A percentile compares a stretch with the other conserved stretches of the same genome.
Evolutionary conservation across 306 rosid species (phyloP).

Genomic region (Mimosa pudica): DNA sequence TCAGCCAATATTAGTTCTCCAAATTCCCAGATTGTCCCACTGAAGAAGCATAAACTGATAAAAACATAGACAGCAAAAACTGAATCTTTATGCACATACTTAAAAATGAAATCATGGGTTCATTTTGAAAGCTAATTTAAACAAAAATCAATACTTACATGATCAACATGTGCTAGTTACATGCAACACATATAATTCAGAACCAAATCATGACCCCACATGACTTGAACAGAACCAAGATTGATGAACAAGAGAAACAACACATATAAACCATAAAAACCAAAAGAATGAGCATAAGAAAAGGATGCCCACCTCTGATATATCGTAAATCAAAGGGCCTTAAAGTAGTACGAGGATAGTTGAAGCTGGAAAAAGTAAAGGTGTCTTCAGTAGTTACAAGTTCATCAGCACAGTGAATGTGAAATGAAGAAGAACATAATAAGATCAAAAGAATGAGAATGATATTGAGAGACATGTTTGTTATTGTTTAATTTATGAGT

Average conservation of each 20-base stretch:
- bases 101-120: not conserved
- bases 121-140: not conserved
- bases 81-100: not conserved
- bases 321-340: conserved; percentile 69
- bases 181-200: conserved; percentile 5
- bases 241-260: conserved; percentile 1
- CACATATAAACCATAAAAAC: conserved; percentile 22
- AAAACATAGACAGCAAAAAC: conserved; percentile 19
- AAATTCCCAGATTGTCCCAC: not conserved
- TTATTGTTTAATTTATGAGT: not conserved
- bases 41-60: not conserved
- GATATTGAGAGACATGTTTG: conserved; percentile 48
- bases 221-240: conserved; percentile 20
- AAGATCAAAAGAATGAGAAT: conserved; percentile 41
- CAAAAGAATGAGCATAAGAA: conserved; percentile 28
- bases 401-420: conserved; percentile 43
- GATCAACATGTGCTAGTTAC: not conserved
- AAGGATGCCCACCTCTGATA: conserved; percentile 61
- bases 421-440: conserved; percentile 41
- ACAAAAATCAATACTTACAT: not conserved
- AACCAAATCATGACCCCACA: conserved; percentile 34
- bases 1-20: conserved; percentile 18
- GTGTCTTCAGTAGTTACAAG: conserved; percentile 42
- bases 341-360: conserved; percentile 61
- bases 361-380: conserved; percentile 74